Base-by-base conservation (phyloP, 306 rosid genomes). In the Medicago arabica region DNA sequence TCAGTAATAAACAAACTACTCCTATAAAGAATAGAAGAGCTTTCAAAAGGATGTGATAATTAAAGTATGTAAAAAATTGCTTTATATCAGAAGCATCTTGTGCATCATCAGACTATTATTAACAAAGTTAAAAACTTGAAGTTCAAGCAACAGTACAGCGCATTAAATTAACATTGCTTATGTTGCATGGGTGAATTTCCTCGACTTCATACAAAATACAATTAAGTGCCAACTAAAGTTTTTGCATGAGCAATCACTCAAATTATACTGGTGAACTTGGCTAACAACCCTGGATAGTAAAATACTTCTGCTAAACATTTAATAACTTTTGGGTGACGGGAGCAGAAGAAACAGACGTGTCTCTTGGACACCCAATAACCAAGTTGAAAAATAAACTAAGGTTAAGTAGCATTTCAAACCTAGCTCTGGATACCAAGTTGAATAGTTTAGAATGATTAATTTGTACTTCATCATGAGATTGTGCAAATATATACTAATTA, bases 51-150 rank as follows among this genome's bases (percentile, higher is more conserved):
- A 54, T 55, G 55, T 9, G 16, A 36, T 23, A 58, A 12, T 58
- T 58, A 21, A 38, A 67, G 13, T 25, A 34, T 4, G 16, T 8
- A 63, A 17, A 65, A 58, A 18, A 34, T 44, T 28, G 21, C 80
- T 71, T 5, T 13, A 59, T 70, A 72, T 47, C 59, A 39, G 16
- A 67, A 47, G 57, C 14, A 71, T 36, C 75, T 46, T 23, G 58
- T 44, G 57, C 47, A 40, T 21, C 31, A 23, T 74, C 49, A 71
- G 28, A 66, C 23, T 41, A 51, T 58, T 72, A 53, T 40, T 39
- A 31, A 53, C 17, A 53, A 66, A 66, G 34, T 40, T 40, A 25
- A 67, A 65, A 54, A 41, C 28, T 57, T 67, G n/a, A 67, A 44
- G 34, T 31, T 49, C 47, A 19, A 36, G 62, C 40, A 72, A 39